Evolutionary conservation across 2,329 filamentous ascomycete genomes (phyloP).

Genomic region (Talaromyces sp.): DNA sequence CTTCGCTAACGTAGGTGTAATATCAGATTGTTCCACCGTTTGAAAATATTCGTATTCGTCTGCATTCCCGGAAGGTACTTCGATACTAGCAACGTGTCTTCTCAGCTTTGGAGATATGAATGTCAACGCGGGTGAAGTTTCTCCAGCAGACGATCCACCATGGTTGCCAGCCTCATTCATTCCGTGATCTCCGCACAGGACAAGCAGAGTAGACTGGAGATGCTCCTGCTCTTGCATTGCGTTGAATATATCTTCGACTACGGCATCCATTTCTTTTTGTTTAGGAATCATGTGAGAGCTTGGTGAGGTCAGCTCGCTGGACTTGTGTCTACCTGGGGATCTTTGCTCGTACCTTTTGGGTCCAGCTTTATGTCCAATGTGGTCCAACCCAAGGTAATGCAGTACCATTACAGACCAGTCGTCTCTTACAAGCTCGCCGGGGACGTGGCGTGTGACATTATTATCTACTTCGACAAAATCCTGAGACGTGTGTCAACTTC

Average conservation of each 20-base stretch:
- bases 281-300: slow-evolving; percentile 90
- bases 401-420: slow-evolving; percentile 95
- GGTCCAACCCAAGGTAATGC: slow-evolving; percentile 92
- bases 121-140: slow-evolving; percentile 87
- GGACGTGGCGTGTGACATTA: slow-evolving; percentile 90
- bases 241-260: slow-evolving; percentile 70
- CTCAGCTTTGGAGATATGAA: slow-evolving; percentile 80
- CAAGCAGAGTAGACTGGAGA: slow-evolving; percentile 71
- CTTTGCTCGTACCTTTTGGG: slow-evolving; percentile 60
- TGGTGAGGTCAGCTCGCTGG: slow-evolving; percentile 9
- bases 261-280: slow-evolving; percentile 85
- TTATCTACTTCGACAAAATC: slow-evolving; percentile 97
- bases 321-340: slow-evolving; percentile 2
- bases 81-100: slow-evolving; percentile 36
- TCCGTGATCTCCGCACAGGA: slow-evolving; percentile 92
- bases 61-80: slow-evolving; percentile 54
- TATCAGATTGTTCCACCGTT: slow-evolving; percentile 86
- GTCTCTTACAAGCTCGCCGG: slow-evolving; percentile 64
- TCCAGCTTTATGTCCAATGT: slow-evolving; percentile 95
- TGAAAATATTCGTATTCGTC: slow-evolving; percentile 79
- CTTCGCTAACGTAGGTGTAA: slow-evolving; percentile 82
- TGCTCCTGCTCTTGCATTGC: slow-evolving; percentile 68
- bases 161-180: slow-evolving; percentile 99
- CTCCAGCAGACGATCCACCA: slow-evolving; percentile 85
- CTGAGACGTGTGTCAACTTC: slow-evolving; percentile 41